Percentiles rank a stretch among this genome's conserved stretches.
These are phyloP conservation scores for Aspergillus cristatus DNA, from an alignment of 495 filamentous ascomycete genomes.

Conservation along the genomic window DNA sequence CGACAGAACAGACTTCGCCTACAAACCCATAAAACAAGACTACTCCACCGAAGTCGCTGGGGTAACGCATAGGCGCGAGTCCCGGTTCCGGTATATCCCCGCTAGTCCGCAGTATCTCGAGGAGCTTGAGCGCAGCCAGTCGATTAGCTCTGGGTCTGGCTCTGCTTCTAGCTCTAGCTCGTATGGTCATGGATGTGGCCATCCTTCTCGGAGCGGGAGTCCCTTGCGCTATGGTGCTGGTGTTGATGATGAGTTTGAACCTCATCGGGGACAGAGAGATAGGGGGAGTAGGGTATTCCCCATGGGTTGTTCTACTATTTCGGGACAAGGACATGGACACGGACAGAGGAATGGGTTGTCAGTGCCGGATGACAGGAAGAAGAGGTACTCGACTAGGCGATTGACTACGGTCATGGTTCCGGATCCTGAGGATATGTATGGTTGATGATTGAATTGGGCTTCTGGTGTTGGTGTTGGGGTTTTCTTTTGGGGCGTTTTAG, in stretches of 20 bases:
- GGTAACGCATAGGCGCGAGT: slow-evolving; percentile 4
- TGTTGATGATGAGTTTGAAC: too few relatives aligned
- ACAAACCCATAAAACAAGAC: slow-evolving; percentile 26
- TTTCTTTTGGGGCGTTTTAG: slow-evolving; percentile 4
- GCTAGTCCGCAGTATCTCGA: slow-evolving; percentile 17
- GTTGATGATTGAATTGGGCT: slow-evolving; percentile 10
- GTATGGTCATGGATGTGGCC: too few relatives aligned
- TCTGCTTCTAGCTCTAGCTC: slow-evolving; percentile 8
- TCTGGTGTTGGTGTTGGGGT: neutral
- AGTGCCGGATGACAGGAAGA: slow-evolving; percentile 18
- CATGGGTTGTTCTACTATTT: slow-evolving; percentile 1
- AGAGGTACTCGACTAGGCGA: slow-evolving; percentile 14
- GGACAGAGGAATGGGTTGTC: neutral
- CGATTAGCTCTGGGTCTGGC: slow-evolving; percentile 8
- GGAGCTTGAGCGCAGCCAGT: slow-evolving; percentile 14
- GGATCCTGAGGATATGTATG: slow-evolving; percentile 33
- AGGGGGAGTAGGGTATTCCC: slow-evolving; percentile 1
- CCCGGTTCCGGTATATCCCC: slow-evolving; percentile 30
- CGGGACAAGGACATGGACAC: neutral
- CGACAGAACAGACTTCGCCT: slow-evolving; percentile 21
- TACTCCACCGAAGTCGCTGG: slow-evolving; percentile 26
- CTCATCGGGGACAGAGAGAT: neutral
- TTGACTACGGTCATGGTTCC: slow-evolving; percentile 37
- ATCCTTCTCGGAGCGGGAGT: too few relatives aligned
- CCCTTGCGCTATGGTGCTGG: too few relatives aligned